Conservation (phyloP, 2,329 filamentous ascomycete genomes). For the Pseudogymnoascus sp. region DNA sequence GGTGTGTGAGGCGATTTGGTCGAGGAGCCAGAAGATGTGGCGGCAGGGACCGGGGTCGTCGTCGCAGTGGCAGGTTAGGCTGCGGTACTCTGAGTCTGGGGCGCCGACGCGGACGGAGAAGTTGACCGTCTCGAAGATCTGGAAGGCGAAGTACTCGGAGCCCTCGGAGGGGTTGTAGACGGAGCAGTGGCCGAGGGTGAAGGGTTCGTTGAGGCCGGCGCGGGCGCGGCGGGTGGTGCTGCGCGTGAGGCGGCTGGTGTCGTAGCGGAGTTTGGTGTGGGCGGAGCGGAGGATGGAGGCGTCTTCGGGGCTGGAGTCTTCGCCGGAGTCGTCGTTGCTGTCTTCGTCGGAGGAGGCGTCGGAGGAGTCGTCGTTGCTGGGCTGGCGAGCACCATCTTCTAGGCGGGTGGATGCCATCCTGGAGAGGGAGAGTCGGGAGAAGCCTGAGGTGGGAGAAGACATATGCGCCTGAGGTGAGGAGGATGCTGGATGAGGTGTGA, state of each 20-base stretch:
- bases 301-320: not conserved
- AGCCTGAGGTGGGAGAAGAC: constrained; percentile 5
- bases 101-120: constrained; percentile 5
- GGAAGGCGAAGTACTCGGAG: constrained; percentile 7
- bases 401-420: not conserved
- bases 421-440: not conserved
- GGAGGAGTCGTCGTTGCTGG: not conserved
- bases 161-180: not conserved
- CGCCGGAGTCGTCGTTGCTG: not conserved
- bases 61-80: not conserved
- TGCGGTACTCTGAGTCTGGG: not conserved
- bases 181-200: constrained; percentile 3
- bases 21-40: constrained; percentile 10
- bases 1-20: constrained; percentile 4
- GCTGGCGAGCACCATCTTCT: not conserved
- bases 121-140: constrained; percentile 1
- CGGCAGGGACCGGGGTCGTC: not conserved
- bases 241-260: not conserved
- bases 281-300: not conserved
- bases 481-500: not conserved
- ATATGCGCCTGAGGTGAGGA: not conserved
- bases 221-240: not conserved
- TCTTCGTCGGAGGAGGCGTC: not conserved
- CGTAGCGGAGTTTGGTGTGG: not conserved
- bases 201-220: not conserved